phyloP scores from a whole-genome alignment of 208 protist species.

The Leptomonas seymouri region DNA sequence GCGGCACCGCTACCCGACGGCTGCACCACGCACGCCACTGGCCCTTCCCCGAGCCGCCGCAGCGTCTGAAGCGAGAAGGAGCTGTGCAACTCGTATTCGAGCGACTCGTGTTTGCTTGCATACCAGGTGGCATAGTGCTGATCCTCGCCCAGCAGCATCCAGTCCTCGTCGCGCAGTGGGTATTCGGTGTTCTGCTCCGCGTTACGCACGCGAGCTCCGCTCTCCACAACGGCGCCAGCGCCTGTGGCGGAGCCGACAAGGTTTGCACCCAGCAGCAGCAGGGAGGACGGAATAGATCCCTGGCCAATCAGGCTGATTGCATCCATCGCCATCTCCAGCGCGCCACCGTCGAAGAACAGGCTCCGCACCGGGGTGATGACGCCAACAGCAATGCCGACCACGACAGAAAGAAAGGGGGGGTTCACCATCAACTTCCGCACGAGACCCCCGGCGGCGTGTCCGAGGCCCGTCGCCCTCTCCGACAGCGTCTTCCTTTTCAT shows the following conservation, averaged over 20 bases:
- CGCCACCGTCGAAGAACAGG: conserved; percentile 59
- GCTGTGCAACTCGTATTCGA: conserved; percentile 46
- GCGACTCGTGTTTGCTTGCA: conserved; percentile 35
- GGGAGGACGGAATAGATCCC: conserved; percentile 70
- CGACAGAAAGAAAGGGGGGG: conserved; percentile 67
- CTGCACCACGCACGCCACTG: conserved; percentile 15
- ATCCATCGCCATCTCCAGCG: conserved; percentile 67
- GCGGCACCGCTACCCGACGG: background rate
- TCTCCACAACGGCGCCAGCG: background rate
- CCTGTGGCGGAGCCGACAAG: conserved; percentile 43
- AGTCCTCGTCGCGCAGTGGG: conserved; percentile 33
- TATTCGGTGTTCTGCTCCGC: conserved; percentile 77
- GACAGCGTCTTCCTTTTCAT: conserved; percentile 11
- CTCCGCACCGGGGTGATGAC: conserved; percentile 58
- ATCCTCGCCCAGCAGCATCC: conserved; percentile 36
- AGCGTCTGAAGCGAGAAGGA: conserved; percentile 36
- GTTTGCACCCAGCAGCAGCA: conserved; percentile 80
- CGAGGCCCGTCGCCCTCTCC: conserved; percentile 13
- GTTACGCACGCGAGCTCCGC: conserved; percentile 46
- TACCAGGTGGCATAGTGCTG: conserved; percentile 34
- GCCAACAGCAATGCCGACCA: conserved; percentile 73
- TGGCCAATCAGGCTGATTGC: conserved; percentile 53
- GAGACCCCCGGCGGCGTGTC: conserved; percentile 7
- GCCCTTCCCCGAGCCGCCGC: conserved; percentile 21
- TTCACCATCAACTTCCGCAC: conserved; percentile 40